Evolutionary conservation across 2,329 filamentous ascomycete species (phyloP).

Genomic region (Pseudodiploospora longispora): DNA sequence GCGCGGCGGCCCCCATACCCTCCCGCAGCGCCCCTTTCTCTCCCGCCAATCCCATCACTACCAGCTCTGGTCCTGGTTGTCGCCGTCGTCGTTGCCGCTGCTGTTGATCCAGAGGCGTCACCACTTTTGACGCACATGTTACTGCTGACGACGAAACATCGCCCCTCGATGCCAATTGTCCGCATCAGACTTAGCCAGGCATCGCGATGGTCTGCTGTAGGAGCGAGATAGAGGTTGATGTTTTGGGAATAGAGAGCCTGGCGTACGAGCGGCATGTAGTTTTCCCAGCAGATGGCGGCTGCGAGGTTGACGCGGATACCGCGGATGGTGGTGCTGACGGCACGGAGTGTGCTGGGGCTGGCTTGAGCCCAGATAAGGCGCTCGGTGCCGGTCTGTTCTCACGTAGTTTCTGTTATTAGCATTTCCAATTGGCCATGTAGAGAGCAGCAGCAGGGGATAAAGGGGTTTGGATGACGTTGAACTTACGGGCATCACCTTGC

Average conservation of each 20-base stretch:
- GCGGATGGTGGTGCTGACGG: slow-evolving; percentile 70
- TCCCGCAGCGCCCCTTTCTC: too few relatives aligned
- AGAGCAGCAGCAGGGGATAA: background rate
- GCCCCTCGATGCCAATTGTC: slow-evolving; percentile 71
- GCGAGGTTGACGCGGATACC: slow-evolving; percentile 74
- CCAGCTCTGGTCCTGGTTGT: too few relatives aligned
- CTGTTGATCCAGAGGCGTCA: slow-evolving; percentile 18
- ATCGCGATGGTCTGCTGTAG: slow-evolving; percentile 77
- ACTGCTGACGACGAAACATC: slow-evolving; percentile 76
- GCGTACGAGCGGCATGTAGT: slow-evolving; percentile 85
- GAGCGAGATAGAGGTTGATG: slow-evolving; percentile 83
- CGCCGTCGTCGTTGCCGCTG: too few relatives aligned
- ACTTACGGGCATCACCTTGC: slow-evolving; percentile 83
- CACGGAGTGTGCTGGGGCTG: slow-evolving; percentile 66
- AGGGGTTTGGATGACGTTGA: background rate
- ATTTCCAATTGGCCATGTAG: background rate
- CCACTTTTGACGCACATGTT: slow-evolving; percentile 62
- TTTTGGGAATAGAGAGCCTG: slow-evolving; percentile 83
- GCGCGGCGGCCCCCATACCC: background rate
- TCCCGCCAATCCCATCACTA: too few relatives aligned
- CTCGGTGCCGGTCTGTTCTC: slow-evolving; percentile 61
- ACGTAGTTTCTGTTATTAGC: background rate
- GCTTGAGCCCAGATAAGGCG: slow-evolving; percentile 86
- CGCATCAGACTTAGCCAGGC: slow-evolving; percentile 78
- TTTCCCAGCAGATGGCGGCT: slow-evolving; percentile 93